A percentile compares a stretch with the other conserved stretches of the same genome.
Conservation (phyloP, 176 grass and related monocot genomes). For the Dactylis glomerata region DNA sequence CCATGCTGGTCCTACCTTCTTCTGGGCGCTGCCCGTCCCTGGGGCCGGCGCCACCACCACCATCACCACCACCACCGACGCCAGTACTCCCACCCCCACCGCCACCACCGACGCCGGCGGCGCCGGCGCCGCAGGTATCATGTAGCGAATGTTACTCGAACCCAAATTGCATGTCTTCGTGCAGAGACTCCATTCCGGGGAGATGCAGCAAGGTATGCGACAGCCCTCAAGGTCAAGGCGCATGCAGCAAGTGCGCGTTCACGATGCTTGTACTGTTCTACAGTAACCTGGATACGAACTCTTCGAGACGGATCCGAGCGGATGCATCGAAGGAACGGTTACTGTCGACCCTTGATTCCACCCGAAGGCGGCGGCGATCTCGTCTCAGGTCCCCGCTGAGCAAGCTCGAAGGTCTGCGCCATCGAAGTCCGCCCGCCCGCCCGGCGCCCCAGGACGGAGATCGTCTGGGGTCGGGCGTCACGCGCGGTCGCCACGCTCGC, state of each 20-base stretch:
- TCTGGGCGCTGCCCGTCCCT: not conserved
- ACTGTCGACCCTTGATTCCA: too few species aligned
- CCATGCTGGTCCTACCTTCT: not conserved
- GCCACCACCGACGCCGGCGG: not conserved
- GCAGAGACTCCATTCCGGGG: not conserved
- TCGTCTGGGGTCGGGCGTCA: too few species aligned
- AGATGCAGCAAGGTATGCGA: not conserved
- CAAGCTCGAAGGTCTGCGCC: too few species aligned
- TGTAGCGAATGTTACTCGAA: not conserved
- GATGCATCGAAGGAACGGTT: too few species aligned
- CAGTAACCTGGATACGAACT: too few species aligned
- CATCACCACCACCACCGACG: not conserved
- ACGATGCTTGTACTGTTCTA: too few species aligned
- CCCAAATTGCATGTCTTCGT: not conserved
- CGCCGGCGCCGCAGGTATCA: not conserved
- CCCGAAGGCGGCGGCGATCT: too few species aligned
- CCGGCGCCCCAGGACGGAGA: too few species aligned
- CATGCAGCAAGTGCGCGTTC: not conserved
- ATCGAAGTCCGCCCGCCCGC: too few species aligned
- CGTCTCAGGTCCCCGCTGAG: too few species aligned
- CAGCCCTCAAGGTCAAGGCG: not conserved
- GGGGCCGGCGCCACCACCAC: not conserved
- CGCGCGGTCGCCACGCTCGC: too few species aligned
- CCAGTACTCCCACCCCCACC: not conserved
- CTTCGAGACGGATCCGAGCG: too few species aligned